A percentile compares a stretch with the other conserved stretches of the same genome.
Evolutionary conservation across 2,329 filamentous ascomycete species (phyloP).

Genomic region (Paramyrothecium sp.): DNA sequence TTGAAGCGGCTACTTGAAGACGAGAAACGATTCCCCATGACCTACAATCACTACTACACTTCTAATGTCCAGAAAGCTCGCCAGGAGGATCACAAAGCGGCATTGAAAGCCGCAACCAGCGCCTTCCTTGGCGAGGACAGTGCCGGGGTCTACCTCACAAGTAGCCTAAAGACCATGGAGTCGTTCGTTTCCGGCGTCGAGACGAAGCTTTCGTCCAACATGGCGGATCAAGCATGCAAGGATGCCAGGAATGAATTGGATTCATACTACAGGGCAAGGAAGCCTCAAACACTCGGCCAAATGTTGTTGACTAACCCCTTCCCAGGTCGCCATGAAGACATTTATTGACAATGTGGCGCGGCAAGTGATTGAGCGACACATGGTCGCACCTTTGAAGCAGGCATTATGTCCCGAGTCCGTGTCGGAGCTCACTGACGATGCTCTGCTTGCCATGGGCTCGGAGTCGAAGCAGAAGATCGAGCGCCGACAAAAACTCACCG

Average conservation of each 20-base stretch:
- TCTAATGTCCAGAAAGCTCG: conserved; percentile 11
- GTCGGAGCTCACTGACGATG: not conserved
- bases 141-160: conserved; percentile 1
- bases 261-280: conserved; percentile 19
- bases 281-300: no score
- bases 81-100: conserved; percentile 5
- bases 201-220: conserved; percentile 9
- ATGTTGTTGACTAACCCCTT: not conserved
- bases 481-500: not conserved
- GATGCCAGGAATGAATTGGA: conserved; percentile 13
- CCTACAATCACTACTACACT: conserved; percentile 15
- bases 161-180: conserved; percentile 6
- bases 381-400: conserved; percentile 11
- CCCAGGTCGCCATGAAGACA: conserved; percentile 15
- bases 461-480: not conserved
- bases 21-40: conserved; percentile 9
- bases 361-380: conserved; percentile 19
- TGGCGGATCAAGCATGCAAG: conserved; percentile 15
- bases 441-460: not conserved
- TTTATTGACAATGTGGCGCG: conserved; percentile 21
- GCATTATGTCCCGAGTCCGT: conserved; percentile 3
- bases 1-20: conserved; percentile 10
- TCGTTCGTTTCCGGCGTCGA: conserved; percentile 5
- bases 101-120: conserved; percentile 1
- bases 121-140: conserved; percentile 5